Base-by-base conservation (phyloP, 2,329 filamentous ascomycete genomes). In the Arthrocladium fulminans region DNA sequence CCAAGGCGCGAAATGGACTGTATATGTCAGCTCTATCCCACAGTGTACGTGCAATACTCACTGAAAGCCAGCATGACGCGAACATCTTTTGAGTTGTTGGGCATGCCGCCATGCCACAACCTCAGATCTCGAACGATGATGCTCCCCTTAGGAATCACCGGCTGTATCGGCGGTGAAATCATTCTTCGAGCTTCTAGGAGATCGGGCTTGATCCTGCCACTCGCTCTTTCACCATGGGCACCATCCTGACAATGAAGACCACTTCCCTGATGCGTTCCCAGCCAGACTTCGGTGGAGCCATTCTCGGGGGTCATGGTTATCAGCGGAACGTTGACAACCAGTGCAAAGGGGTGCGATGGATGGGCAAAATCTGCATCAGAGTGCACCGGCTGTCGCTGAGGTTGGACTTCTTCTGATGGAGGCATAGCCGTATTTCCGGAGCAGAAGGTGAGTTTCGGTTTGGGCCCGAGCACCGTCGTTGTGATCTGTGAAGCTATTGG, bases 381-480 rank as follows among this genome's bases (percentile, higher is more conserved):
- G 61, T 82, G 79, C 0, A 78, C 74, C 0, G 75, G 76, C 51
- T 80, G 76, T 19, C 72, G 65, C 47, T 71, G 64, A 0, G 73
- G 61, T 12, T 53, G 51, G 1, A 53, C 57, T 1, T 64, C 66
- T 1, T 68, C 59, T 1, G 69, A 67, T 2, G 71, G 69, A 2
- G 76, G 76, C 66, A 81, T 70, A 1, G 76, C 74, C 1, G 72
- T 67, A 52, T 81, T 81, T 17, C 75, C 76, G 4, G 76, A 80
- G 57, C 72, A 73, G 57, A 80, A 81, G 0, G 74, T 74, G 69
- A 74, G 73, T 56, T 73, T 73, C 0, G 77, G 77, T 2, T 62
- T 61, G 1, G 77, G 76, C 0, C 77, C 77, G 1, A 81, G 66
- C 13, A 77, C 63, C 0, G 71, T 70, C 0, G 76, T 73, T 1